phyloP scores from a whole-genome alignment of 192 early-diverging fungal species.

The Chytriomyces confervae region DNA sequence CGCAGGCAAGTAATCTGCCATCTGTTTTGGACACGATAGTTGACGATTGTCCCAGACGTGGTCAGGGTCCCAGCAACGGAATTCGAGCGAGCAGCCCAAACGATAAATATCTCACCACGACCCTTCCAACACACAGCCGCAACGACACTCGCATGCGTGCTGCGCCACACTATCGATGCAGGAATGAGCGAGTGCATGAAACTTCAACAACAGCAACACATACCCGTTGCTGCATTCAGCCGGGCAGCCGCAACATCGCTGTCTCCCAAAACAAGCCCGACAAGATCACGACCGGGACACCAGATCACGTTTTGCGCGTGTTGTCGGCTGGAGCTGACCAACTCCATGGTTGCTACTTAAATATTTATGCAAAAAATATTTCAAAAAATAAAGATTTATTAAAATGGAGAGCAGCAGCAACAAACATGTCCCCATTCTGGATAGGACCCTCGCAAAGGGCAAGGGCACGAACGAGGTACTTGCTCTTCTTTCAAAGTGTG shows the following conservation, averaged over 20 bases:
- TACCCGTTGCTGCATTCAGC: background rate
- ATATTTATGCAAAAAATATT: background rate
- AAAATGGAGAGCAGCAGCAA: background rate
- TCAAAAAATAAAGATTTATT: slow-evolving; percentile 1
- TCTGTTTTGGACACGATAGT: too few relatives aligned
- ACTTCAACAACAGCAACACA: background rate
- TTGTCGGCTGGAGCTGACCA: too few relatives aligned
- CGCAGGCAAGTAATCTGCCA: background rate
- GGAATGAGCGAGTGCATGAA: too few relatives aligned
- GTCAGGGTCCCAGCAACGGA: background rate
- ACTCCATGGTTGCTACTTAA: too few relatives aligned
- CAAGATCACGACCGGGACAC: slow-evolving; percentile 23
- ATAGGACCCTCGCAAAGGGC: slow-evolving; percentile 77
- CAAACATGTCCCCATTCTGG: slow-evolving; percentile 60
- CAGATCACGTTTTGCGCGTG: background rate
- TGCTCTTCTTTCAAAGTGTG: background rate
- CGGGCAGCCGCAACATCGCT: background rate
- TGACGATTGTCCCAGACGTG: background rate
- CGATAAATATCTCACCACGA: background rate
- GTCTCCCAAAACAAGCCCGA: background rate
- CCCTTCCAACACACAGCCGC: slow-evolving; percentile 1
- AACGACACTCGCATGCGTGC: background rate
- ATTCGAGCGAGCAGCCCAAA: background rate
- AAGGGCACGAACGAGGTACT: slow-evolving; percentile 71
- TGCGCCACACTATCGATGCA: too few relatives aligned